phyloP scores from a whole-genome alignment of 2,329 filamentous ascomycete genomes.

The Emmonsiellopsis sp. region DNA sequence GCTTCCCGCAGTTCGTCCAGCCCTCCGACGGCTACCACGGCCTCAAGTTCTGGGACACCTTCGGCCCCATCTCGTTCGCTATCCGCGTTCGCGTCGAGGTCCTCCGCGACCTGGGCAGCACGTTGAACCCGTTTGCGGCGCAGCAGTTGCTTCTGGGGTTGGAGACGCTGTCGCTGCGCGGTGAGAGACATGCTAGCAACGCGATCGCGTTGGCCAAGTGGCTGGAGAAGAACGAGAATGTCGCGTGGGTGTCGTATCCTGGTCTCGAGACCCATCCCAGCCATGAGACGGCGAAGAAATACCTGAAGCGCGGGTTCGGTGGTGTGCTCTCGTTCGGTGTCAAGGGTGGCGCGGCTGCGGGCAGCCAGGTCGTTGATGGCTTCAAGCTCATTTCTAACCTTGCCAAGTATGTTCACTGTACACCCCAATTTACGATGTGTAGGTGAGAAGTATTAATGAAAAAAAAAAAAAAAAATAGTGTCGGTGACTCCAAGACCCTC shows the following conservation, averaged over 20 bases:
- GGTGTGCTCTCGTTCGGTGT: constrained; percentile 91
- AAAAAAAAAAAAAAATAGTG: constrained; percentile 32
- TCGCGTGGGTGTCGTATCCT: constrained; percentile 90
- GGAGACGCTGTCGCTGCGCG: constrained; percentile 80
- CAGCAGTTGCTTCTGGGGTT: constrained; percentile 84
- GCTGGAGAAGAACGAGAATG: constrained; percentile 72
- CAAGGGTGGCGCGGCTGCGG: constrained; percentile 75
- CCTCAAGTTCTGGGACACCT: constrained; percentile 88
- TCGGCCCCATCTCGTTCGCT: constrained; percentile 71
- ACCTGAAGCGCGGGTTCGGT: constrained; percentile 73
- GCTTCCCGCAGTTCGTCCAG: constrained; percentile 90
- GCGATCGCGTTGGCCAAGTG: constrained; percentile 69
- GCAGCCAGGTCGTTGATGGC: constrained; percentile 79
- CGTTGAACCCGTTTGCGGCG: constrained; percentile 81
- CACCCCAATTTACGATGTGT: background rate
- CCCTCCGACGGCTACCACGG: constrained; percentile 85
- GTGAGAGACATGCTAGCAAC: constrained; percentile 79
- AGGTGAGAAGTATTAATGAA: background rate
- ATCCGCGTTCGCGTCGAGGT: constrained; percentile 84
- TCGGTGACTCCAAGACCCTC: constrained; percentile 89
- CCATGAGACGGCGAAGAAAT: constrained; percentile 75
- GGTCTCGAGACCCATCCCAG: constrained; percentile 74
- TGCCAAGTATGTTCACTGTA: constrained; percentile 55
- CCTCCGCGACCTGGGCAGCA: constrained; percentile 72
- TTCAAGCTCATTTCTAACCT: constrained; percentile 95